Percentiles rank a stretch among this genome's conserved stretches.
Conservation (phyloP, 352 stramenopile genomes). For the Phytophthora fragariae region DNA sequence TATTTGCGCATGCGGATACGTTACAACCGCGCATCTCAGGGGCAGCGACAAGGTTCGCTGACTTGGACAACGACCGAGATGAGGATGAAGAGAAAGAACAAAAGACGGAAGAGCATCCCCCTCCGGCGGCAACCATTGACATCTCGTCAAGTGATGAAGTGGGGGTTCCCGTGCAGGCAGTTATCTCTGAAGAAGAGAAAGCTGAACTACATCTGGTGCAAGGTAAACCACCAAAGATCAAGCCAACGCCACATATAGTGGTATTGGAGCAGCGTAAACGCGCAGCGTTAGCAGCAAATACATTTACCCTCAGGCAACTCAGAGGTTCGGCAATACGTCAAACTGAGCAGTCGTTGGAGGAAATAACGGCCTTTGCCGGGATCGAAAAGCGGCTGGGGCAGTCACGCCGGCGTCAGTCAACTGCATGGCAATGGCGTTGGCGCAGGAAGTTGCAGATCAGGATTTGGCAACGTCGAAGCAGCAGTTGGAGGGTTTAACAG, state of each 20-base stretch:
- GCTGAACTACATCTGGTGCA: too few species aligned
- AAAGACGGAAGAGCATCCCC: too few species aligned
- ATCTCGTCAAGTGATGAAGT: neutral
- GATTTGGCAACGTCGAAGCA: conserved; percentile 1
- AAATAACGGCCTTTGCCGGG: too few species aligned
- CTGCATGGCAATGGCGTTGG: conserved; percentile 20
- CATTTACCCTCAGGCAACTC: too few species aligned
- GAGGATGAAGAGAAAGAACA: neutral
- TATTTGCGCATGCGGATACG: neutral
- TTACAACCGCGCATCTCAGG: neutral
- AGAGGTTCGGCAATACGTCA: too few species aligned
- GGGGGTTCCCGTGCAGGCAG: too few species aligned
- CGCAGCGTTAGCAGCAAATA: too few species aligned
- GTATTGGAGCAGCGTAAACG: too few species aligned
- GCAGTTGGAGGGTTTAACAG: neutral
- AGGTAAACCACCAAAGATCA: too few species aligned
- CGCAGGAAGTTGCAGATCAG: conserved; percentile 1
- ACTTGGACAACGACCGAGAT: neutral
- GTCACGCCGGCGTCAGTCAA: conserved; percentile 1
- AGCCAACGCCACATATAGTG: too few species aligned
- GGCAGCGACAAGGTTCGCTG: neutral
- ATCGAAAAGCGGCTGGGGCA: neutral
- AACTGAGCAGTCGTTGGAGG: too few species aligned
- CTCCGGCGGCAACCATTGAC: neutral
- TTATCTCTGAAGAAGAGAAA: too few species aligned